phyloP scores from a whole-genome alignment of 2,329 filamentous ascomycete species.

The Ophiostoma montium region DNA sequence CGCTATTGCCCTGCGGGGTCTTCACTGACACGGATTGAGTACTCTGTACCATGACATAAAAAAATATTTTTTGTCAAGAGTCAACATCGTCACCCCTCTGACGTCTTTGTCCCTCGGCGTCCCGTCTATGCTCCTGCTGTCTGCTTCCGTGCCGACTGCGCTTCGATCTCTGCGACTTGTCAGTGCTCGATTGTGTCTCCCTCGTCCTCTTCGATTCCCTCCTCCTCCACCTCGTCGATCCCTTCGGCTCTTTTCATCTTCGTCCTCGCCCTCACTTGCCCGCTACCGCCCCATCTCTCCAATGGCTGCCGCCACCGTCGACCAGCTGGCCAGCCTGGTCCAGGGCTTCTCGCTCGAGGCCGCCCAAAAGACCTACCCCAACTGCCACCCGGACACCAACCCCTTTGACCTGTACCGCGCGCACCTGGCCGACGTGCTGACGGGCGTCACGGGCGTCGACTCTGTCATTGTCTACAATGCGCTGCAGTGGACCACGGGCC shows the following conservation, averaged over 20 bases:
- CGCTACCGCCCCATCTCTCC: background rate
- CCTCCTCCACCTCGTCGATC: background rate
- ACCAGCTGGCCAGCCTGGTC: conserved; percentile 22
- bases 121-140: too few species aligned
- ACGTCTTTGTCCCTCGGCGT: too few species aligned
- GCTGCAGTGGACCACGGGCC: conserved; percentile 62
- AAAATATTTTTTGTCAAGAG: too few species aligned
- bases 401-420: conserved; percentile 68
- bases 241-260: background rate
- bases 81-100: too few species aligned
- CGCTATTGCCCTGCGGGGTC: too few species aligned
- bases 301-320: conserved; percentile 14
- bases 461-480: conserved; percentile 57
- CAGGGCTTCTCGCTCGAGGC: conserved; percentile 23
- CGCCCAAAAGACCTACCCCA: conserved; percentile 32
- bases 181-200: too few species aligned
- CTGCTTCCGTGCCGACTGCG: background rate
- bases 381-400: conserved; percentile 54
- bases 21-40: too few species aligned
- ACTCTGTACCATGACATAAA: too few species aligned
- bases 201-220: background rate
- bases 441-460: conserved; percentile 56
- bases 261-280: background rate
- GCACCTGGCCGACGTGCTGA: conserved; percentile 56
- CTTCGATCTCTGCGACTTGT: background rate